phyloP scores from a whole-genome alignment of 139 green algal species.

The Closterium sp. region DNA sequence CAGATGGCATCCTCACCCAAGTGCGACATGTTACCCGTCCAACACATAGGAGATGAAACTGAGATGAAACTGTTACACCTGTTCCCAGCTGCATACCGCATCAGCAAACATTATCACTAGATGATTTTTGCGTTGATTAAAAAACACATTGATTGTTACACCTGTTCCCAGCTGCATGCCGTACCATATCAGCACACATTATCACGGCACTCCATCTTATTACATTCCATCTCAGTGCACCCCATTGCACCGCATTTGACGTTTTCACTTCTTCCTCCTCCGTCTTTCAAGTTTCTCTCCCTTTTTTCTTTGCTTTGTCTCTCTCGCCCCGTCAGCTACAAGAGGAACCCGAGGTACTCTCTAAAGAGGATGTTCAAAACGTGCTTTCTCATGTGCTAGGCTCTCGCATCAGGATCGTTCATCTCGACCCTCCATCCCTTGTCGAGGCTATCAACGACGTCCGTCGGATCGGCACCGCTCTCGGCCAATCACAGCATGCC shows the following conservation, averaged over 20 bases:
- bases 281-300: background rate
- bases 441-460: conserved; percentile 61
- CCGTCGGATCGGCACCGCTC: conserved; percentile 51
- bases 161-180: background rate
- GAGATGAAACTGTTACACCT: background rate
- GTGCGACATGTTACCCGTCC: too few species aligned
- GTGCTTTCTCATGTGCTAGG: conserved; percentile 46
- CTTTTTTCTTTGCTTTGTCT: background rate
- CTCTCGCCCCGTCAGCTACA: background rate
- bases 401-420: conserved; percentile 57
- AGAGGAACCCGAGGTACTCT: background rate
- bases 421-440: conserved; percentile 57
- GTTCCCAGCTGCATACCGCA: background rate
- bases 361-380: background rate
- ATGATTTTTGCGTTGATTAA: too few species aligned
- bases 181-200: background rate
- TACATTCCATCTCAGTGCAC: background rate
- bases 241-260: background rate
- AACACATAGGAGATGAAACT: too few species aligned
- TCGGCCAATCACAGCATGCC: conserved; percentile 40
- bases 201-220: background rate
- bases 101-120: background rate
- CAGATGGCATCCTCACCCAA: background rate
- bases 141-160: too few species aligned
- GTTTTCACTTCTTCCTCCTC: too few species aligned